Percentiles rank a stretch among this genome's conserved stretches.
Evolutionary conservation across 305 asterid species (phyloP).

Genomic region (Vinca major): DNA sequence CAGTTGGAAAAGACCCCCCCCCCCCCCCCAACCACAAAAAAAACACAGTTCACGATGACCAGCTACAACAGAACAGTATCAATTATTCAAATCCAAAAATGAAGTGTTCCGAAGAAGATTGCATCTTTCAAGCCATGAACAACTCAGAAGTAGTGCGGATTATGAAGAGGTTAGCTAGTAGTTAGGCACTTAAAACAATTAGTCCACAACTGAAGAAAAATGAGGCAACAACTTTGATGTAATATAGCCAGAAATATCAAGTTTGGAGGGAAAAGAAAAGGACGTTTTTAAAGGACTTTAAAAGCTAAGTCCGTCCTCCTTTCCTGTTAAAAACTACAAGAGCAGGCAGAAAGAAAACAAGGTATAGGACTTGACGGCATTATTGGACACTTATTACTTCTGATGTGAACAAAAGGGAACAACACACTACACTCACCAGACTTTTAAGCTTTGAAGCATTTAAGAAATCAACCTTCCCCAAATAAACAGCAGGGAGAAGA

Average conservation of each 20-base stretch:
- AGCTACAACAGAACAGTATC: neutral
- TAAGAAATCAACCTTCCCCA: constrained; percentile 74
- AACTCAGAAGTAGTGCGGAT: neutral
- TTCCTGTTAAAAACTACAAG: neutral
- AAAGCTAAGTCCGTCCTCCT: neutral
- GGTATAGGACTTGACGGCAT: neutral
- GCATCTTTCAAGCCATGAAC: neutral
- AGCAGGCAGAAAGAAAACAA: neutral
- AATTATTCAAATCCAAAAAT: neutral
- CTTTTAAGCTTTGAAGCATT: constrained; percentile 51
- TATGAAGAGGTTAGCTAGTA: neutral
- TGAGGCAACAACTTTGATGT: neutral
- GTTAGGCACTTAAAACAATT: neutral
- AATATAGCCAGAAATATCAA: constrained; percentile 2
- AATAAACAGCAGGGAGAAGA: constrained; percentile 76
- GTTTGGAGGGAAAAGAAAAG: neutral
- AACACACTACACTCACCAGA: constrained; percentile 45
- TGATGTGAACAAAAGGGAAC: neutral
- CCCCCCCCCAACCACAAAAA: too few relatives aligned
- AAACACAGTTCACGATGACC: neutral
- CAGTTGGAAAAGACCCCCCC: neutral
- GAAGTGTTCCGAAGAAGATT: neutral
- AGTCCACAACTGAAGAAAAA: neutral
- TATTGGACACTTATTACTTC: neutral
- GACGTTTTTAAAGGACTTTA: neutral